Evolutionary conservation across 1,284 basidiomycete species (phyloP).

Genomic region (Melanopsichium pennsylvanicum): DNA sequence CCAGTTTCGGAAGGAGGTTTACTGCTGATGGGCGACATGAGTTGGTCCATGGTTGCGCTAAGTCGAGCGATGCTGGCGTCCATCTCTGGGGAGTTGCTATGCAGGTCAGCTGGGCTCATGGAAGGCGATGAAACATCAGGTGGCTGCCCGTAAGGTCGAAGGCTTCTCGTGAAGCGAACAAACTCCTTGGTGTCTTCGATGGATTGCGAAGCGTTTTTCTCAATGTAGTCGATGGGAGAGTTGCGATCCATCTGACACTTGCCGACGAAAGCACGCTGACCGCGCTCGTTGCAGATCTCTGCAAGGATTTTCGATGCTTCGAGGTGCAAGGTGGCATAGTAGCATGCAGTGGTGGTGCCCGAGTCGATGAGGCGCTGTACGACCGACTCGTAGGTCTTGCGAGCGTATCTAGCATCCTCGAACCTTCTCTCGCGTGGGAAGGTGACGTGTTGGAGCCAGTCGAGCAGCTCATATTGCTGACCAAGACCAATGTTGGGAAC

Average conservation of each 20-base stretch:
- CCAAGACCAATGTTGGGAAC: constrained; percentile 75
- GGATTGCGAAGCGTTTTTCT: constrained; percentile 66
- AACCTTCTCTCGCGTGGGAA: constrained; percentile 90
- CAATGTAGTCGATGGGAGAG: constrained; percentile 76
- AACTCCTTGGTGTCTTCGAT: constrained; percentile 60
- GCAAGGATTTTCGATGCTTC: constrained; percentile 83
- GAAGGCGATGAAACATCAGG: constrained; percentile 43
- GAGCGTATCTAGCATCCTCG: constrained; percentile 76
- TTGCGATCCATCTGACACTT: constrained; percentile 94
- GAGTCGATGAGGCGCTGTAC: constrained; percentile 77
- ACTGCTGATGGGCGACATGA: constrained; percentile 41
- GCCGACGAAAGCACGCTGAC: constrained; percentile 87
- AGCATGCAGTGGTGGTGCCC: constrained; percentile 86
- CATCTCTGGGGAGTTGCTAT: constrained; percentile 48
- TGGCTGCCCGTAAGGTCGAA: constrained; percentile 38
- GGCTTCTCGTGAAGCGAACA: constrained; percentile 47
- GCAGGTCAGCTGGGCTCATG: constrained; percentile 41
- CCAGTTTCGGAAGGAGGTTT: constrained; percentile 35
- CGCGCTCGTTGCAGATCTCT: constrained; percentile 75
- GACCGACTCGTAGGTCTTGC: constrained; percentile 75
- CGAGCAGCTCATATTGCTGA: constrained; percentile 75
- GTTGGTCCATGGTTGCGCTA: constrained; percentile 54
- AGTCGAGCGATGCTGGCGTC: constrained; percentile 55
- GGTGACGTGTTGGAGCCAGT: constrained; percentile 86
- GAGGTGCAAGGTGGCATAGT: constrained; percentile 85